These are phyloP conservation scores for Pelargonium myrrhifolium DNA, from an alignment of 441 rosid genomes.

Conservation along the genomic window DNA sequence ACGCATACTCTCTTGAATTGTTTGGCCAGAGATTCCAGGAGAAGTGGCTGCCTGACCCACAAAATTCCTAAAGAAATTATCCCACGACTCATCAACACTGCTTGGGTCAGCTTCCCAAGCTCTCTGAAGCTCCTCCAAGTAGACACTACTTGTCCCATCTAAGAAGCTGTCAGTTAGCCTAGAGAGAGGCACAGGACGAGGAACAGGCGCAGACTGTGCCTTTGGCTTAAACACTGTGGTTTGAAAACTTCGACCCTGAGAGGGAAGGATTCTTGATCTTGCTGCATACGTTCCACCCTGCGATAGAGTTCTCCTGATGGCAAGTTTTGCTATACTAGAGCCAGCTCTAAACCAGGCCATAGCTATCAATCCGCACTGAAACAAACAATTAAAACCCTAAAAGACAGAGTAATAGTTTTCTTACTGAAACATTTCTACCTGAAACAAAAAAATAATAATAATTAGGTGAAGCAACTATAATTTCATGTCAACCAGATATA, in stretches of 20 bases:
- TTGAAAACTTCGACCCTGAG: constrained; percentile 14
- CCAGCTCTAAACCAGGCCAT: background rate
- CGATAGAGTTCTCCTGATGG: constrained; percentile 30
- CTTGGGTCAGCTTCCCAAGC: constrained; percentile 88
- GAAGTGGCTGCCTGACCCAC: constrained; percentile 23
- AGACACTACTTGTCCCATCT: constrained; percentile 92
- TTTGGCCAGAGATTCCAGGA: constrained; percentile 22
- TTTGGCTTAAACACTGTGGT: constrained; percentile 16
- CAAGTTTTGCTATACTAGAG: constrained; percentile 44
- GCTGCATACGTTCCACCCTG: constrained; percentile 19
- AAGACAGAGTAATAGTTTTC: constrained; percentile 7
- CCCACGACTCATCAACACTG: constrained; percentile 94
- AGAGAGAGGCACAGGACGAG: constrained; percentile 34
- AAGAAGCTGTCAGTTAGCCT: constrained; percentile 84
- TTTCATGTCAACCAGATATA: too few relatives aligned
- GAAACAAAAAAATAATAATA: too few relatives aligned
- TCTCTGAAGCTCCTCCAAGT: constrained; percentile 90
- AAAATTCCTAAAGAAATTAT: constrained; percentile 25
- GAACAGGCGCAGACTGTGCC: constrained; percentile 21
- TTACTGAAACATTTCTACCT: constrained; percentile 15
- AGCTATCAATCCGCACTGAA: background rate
- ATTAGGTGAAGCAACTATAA: too few relatives aligned
- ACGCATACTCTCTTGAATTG: constrained; percentile 26
- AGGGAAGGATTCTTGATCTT: constrained; percentile 12
- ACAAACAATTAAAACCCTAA: too few relatives aligned